phyloP scores from a whole-genome alignment of 2,329 filamentous ascomycete genomes.

The Aureobasidium sp. region DNA sequence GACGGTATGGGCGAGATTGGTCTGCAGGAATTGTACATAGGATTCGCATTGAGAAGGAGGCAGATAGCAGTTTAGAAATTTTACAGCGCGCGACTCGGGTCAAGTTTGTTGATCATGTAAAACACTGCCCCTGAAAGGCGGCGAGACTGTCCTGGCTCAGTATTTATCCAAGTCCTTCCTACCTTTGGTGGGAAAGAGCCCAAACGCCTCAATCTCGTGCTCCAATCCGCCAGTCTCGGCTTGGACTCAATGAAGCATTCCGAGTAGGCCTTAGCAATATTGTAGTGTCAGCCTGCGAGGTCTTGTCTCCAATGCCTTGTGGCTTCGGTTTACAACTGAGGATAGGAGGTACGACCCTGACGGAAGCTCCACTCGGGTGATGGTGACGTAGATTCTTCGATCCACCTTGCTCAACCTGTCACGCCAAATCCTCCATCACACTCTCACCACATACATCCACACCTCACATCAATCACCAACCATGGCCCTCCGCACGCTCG shows the following conservation, averaged over 20 bases:
- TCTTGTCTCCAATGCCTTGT: too few species aligned
- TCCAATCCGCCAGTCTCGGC: too few species aligned
- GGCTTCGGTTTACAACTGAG: neutral
- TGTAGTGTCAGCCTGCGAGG: too few species aligned
- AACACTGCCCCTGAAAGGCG: too few species aligned
- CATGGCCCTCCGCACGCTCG: constrained; percentile 6
- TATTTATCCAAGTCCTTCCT: neutral
- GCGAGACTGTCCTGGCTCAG: too few species aligned
- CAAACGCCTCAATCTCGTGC: neutral
- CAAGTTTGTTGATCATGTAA: neutral
- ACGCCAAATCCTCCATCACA: neutral
- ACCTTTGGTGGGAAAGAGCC: neutral
- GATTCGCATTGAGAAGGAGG: neutral
- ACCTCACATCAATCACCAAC: neutral
- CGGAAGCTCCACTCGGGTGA: neutral
- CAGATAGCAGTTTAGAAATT: neutral
- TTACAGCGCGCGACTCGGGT: constrained; percentile 1
- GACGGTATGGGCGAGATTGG: neutral
- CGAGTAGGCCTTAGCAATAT: too few species aligned
- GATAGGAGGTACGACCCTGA: neutral
- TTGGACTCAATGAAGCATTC: too few species aligned
- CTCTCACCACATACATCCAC: neutral
- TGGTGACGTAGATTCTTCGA: neutral
- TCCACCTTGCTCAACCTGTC: neutral
- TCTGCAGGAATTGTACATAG: neutral